phyloP scores from a whole-genome alignment of 306 rosid genomes.

The Acacia confusa region DNA sequence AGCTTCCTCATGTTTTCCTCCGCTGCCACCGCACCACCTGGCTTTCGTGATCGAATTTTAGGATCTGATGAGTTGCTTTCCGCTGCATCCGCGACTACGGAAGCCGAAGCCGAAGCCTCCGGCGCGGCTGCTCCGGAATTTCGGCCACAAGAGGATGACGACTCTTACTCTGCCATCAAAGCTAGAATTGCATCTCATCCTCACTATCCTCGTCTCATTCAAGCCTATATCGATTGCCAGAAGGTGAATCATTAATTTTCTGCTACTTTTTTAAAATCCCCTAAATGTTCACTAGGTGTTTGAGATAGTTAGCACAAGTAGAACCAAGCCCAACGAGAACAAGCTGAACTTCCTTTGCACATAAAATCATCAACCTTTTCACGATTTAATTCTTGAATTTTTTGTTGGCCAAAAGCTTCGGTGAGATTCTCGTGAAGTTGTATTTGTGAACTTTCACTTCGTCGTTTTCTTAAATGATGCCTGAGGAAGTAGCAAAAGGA shows the following conservation, averaged over 20 bases:
- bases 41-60: slow-evolving; percentile 49
- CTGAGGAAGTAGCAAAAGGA: not conserved
- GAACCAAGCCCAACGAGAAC: not conserved
- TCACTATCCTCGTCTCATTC: slow-evolving; percentile 76
- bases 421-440: not conserved
- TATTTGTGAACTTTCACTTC: not conserved
- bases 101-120: slow-evolving; percentile 51
- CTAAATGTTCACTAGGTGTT: not conserved
- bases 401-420: not conserved
- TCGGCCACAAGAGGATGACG: slow-evolving; percentile 44
- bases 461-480: not conserved
- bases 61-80: slow-evolving; percentile 80
- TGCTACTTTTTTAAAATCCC: not conserved
- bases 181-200: slow-evolving; percentile 90
- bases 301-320: not conserved
- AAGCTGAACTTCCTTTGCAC: not conserved
- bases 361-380: not conserved
- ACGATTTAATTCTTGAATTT: not conserved
- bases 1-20: slow-evolving; percentile 43
- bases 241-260: slow-evolving; percentile 53
- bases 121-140: slow-evolving; percentile 42
- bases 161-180: slow-evolving; percentile 55
- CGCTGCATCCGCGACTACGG: slow-evolving; percentile 45
- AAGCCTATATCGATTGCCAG: slow-evolving; percentile 92
- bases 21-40: not conserved